A percentile compares a stretch with the other conserved stretches of the same genome.
phyloP scores from a whole-genome alignment of 2,329 filamentous ascomycete species.

The Macrophomina pseudophaseolina region DNA sequence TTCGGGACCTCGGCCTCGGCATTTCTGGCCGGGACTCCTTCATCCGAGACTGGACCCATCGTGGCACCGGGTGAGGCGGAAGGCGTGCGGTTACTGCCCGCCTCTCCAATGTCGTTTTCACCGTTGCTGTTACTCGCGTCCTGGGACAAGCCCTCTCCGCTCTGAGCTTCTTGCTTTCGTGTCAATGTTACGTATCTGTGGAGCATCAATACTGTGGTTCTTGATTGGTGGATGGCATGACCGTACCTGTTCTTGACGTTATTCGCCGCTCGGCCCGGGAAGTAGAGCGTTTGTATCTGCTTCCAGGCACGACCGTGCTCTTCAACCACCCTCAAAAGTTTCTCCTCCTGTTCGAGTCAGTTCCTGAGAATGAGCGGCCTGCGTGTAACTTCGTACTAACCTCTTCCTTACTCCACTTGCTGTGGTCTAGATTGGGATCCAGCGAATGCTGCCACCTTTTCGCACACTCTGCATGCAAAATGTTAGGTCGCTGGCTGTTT shows the following conservation, averaged over 20 bases:
- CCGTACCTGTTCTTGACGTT: conserved; percentile 23
- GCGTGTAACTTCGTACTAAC: background rate
- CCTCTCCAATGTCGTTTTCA: background rate
- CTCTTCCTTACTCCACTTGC: conserved; percentile 1
- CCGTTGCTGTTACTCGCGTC: background rate
- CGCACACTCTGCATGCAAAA: conserved; percentile 34
- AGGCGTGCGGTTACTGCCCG: no score
- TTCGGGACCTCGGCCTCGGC: no score
- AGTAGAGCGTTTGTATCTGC: conserved; percentile 27
- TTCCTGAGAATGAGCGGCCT: background rate
- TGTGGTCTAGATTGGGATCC: background rate
- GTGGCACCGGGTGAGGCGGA: no score
- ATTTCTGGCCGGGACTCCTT: no score
- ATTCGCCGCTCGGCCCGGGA: conserved; percentile 30
- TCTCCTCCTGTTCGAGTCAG: conserved; percentile 20
- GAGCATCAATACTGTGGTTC: background rate
- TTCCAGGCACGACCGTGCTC: conserved; percentile 31
- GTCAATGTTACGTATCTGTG: conserved; percentile 28
- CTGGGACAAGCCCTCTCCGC: background rate
- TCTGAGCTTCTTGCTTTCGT: background rate
- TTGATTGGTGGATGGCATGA: background rate
- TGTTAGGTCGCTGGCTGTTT: background rate
- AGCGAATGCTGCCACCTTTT: conserved; percentile 41
- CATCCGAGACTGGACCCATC: no score
- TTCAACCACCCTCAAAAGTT: conserved; percentile 29